phyloP scores from a whole-genome alignment of 257 asterid species.

The Capsicum pubescens region DNA sequence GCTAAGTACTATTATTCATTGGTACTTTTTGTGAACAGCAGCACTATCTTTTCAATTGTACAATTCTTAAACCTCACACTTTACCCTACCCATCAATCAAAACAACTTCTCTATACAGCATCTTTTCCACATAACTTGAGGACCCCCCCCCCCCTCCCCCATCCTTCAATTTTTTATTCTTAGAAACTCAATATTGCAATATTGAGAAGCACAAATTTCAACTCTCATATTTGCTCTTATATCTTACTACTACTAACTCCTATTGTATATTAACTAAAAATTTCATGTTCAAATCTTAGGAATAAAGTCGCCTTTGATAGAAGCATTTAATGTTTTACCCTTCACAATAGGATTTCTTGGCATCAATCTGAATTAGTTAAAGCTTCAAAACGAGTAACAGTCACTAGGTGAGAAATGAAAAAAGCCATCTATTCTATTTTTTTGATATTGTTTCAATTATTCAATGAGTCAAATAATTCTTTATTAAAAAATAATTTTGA shows the following conservation, averaged over 20 bases:
- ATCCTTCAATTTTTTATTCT: background rate
- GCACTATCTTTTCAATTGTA: conserved; percentile 27
- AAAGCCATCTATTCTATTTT: background rate
- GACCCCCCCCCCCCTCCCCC: no score
- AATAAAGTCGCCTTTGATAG: background rate
- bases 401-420: background rate
- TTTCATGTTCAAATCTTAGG: background rate
- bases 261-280: background rate
- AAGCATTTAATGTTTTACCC: no score
- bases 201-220: background rate
- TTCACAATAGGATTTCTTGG: no score
- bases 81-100: conserved; percentile 27
- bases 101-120: conserved; percentile 31
- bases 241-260: background rate
- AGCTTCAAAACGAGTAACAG: no score
- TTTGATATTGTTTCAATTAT: background rate
- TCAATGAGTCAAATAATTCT: background rate
- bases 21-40: conserved; percentile 27
- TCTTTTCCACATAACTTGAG: conserved; percentile 14
- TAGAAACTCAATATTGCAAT: background rate
- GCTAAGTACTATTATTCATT: conserved; percentile 27
- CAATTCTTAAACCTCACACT: conserved; percentile 39
- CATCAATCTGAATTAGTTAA: no score
- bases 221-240: no score
- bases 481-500: background rate